Evolutionary conservation across 192 early-diverging fungal genomes (phyloP).

Genomic region (Backusella circina): DNA sequence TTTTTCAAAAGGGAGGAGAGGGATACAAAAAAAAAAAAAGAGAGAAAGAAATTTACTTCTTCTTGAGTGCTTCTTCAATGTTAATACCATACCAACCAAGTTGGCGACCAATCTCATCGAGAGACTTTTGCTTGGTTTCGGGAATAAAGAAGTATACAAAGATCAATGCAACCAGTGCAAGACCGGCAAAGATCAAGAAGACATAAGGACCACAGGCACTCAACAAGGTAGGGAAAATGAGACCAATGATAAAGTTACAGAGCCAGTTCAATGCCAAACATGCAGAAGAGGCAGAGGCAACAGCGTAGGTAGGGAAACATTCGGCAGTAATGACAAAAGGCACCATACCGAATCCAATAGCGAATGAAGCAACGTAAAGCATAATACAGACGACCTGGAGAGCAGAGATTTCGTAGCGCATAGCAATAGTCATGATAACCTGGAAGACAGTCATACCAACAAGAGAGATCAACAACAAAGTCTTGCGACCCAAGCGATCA

Average conservation of each 20-base stretch:
- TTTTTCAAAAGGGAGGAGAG: not conserved
- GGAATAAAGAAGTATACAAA: conserved; percentile 48
- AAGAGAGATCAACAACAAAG: conserved; percentile 54
- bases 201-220: conserved; percentile 44
- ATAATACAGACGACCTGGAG: conserved; percentile 39
- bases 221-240: conserved; percentile 47
- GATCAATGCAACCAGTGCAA: conserved; percentile 33
- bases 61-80: not conserved
- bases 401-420: conserved; percentile 9
- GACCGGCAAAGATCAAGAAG: conserved; percentile 49
- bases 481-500: conserved; percentile 62
- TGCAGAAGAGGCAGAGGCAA: conserved; percentile 47
- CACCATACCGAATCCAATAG: conserved; percentile 55
- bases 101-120: conserved; percentile 55
- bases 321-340: conserved; percentile 58
- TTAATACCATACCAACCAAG: conserved; percentile 33
- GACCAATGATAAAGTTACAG: conserved; percentile 51
- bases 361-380: conserved; percentile 56
- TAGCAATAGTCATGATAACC: conserved; percentile 40
- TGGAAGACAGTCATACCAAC: conserved; percentile 62
- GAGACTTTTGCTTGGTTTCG: conserved; percentile 53
- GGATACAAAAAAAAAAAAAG: not conserved
- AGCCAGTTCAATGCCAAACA: conserved; percentile 47
- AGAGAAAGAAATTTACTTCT: not conserved
- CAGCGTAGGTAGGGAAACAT: conserved; percentile 50